Evolutionary conservation across 495 filamentous ascomycete species (phyloP), one percentile per base, ranked within the genome.

Genomic region (Aeminium ludgeri): DNA sequence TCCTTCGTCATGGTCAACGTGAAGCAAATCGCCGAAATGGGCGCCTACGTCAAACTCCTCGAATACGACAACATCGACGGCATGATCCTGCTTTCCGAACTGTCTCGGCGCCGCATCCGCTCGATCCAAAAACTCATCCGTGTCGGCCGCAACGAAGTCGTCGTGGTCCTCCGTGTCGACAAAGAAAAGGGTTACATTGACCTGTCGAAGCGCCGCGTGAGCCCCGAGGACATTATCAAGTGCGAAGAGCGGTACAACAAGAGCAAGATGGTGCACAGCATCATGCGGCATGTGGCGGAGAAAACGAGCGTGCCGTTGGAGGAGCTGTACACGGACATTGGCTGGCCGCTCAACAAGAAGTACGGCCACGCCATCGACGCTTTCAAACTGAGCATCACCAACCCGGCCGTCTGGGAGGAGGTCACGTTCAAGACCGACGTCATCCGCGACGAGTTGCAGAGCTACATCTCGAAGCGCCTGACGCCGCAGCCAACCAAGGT

Each of bases 141-240:
- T 35, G 91, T 97, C 43, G 89, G 91, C 19, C 76, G 89, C 43
- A 97, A 97, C 55, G 89, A 97, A 59, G 91, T 96, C 18, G 89
- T 97, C 12, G 92, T 97, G 27, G 89, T 97, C 34, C 77, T 97
- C 35, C 73, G 89, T 67, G 89, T 97, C 34, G 89, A 97, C 64
- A 96, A 96, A 65, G 89, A 97, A 65, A 97, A 97, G 65, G 86
- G 86, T 47, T 97, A 97, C 57, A 97, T 97, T 62, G 89, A 97
- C 79, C 70, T 97, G 48, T 92, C 83, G 20, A 97, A 97, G 70
- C 86, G 89, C 48, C 77, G 89, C 63, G 89, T 97, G 23, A 94
- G 86, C 3, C 82, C 91, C 27, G 89, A 97, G 59, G 89, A 97
- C 68, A 87, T 96, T 33, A 66, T 92, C 40, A 94, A 93, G 65